Percentiles rank a stretch among this genome's conserved stretches.
phyloP scores from a whole-genome alignment of 2,329 filamentous ascomycete species.

The Diaporthe eres region DNA sequence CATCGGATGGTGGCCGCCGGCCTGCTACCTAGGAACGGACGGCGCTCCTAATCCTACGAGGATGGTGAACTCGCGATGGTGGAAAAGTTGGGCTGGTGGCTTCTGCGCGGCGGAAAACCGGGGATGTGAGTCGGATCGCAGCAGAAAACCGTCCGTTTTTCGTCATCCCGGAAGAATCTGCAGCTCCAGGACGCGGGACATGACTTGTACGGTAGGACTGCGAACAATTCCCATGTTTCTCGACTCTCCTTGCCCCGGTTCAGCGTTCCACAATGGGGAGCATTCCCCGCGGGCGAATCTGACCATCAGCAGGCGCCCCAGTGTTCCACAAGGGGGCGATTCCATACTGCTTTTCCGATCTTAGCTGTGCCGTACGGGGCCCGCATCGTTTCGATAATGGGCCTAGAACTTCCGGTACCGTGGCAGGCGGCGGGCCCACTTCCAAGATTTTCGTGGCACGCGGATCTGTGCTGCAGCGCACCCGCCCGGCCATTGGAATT shows the following conservation, averaged over 20 bases:
- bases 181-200: background rate
- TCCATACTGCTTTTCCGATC: constrained; percentile 13
- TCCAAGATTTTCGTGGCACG: constrained; percentile 33
- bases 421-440: constrained; percentile 9
- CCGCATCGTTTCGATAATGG: background rate
- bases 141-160: background rate
- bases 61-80: constrained; percentile 6
- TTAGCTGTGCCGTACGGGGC: background rate
- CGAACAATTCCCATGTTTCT: background rate
- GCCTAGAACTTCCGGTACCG: constrained; percentile 18
- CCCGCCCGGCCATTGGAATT: background rate
- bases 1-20: constrained; percentile 23
- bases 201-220: background rate
- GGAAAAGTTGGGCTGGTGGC: background rate
- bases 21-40: background rate
- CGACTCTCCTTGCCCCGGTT: background rate
- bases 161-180: constrained; percentile 20
- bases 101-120: constrained; percentile 1
- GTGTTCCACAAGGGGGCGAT: background rate
- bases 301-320: background rate
- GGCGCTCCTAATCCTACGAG: constrained; percentile 8
- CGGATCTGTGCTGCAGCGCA: background rate
- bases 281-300: constrained; percentile 21
- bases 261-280: background rate
- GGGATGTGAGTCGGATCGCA: background rate